These are phyloP conservation scores for Sphaerulina musiva DNA, from an alignment of 2,329 filamentous ascomycete species.

Conservation along the genomic window DNA sequence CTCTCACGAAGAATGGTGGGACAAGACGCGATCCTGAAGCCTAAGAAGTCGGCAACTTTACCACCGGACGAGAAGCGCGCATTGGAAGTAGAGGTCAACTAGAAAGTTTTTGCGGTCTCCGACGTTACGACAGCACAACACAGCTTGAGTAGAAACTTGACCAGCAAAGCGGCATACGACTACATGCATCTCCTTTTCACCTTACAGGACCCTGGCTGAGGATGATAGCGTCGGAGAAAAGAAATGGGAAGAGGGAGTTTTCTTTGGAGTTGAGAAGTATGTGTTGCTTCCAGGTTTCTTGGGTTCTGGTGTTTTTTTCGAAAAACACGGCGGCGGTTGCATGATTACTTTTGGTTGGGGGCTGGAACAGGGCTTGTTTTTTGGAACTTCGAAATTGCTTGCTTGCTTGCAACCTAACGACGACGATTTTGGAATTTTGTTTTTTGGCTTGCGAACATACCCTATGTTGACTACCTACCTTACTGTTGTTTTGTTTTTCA, in stretches of 20 bases:
- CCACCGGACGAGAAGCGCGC: slow-evolving; percentile 21
- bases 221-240: background rate
- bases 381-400: background rate
- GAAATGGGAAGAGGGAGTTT: background rate
- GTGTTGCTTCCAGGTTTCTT: background rate
- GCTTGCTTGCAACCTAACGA: background rate
- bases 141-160: background rate
- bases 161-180: background rate
- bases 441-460: background rate
- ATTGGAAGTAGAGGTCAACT: slow-evolving; percentile 16
- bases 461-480: background rate
- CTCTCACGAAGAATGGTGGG: slow-evolving; percentile 77
- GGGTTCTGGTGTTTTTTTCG: background rate
- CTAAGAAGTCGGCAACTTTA: slow-evolving; percentile 19
- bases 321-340: background rate
- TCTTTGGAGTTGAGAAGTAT: no score
- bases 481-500: no score
- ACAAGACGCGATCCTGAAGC: slow-evolving; percentile 74
- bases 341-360: background rate
- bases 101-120: slow-evolving; percentile 3
- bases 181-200: background rate
- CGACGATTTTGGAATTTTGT: background rate
- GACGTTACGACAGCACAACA: slow-evolving; percentile 8
- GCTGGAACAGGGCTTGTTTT: background rate
- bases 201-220: background rate